A percentile compares a stretch with the other conserved stretches of the same genome.
These are phyloP conservation scores for Rhynchospora pubera DNA, from an alignment of 176 grass and related monocot genomes.

Conservation along the genomic window DNA sequence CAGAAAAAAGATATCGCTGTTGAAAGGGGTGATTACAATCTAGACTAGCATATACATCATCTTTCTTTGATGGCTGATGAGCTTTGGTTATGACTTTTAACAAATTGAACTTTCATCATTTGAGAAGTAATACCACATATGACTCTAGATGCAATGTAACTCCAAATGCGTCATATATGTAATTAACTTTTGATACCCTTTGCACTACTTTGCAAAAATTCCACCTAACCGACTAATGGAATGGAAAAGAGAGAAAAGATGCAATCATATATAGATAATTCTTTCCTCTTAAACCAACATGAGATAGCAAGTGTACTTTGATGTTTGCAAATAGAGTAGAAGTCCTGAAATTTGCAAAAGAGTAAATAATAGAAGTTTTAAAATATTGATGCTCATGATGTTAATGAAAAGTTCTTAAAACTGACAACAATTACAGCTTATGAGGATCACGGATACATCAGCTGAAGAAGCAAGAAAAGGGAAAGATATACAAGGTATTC, in stretches of 20 bases:
- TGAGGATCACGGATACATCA: slow-evolving; percentile 62
- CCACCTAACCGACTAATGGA: not conserved
- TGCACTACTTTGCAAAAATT: not conserved
- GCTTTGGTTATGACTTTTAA: not conserved
- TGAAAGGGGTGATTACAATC: not conserved
- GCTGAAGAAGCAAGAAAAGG: slow-evolving; percentile 77
- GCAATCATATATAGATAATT: not conserved
- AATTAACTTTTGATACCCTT: not conserved
- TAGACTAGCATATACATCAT: not conserved
- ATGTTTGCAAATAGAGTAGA: not conserved
- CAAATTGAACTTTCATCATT: not conserved
- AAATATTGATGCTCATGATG: not conserved
- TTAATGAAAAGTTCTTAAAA: not conserved
- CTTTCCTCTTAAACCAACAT: not conserved
- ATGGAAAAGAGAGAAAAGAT: not conserved
- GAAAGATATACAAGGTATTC: slow-evolving; percentile 94
- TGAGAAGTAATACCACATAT: not conserved
- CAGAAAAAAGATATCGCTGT: not conserved
- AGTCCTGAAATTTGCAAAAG: not conserved
- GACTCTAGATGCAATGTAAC: not conserved
- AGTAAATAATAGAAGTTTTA: not conserved
- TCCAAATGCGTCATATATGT: not conserved
- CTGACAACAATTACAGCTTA: slow-evolving; percentile 36
- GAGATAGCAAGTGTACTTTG: not conserved
- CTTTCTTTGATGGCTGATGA: not conserved